Percentiles rank a stretch among this genome's conserved stretches.
Evolutionary conservation across 306 rosid genomes (phyloP).

Genomic region (Casuarina glauca): DNA sequence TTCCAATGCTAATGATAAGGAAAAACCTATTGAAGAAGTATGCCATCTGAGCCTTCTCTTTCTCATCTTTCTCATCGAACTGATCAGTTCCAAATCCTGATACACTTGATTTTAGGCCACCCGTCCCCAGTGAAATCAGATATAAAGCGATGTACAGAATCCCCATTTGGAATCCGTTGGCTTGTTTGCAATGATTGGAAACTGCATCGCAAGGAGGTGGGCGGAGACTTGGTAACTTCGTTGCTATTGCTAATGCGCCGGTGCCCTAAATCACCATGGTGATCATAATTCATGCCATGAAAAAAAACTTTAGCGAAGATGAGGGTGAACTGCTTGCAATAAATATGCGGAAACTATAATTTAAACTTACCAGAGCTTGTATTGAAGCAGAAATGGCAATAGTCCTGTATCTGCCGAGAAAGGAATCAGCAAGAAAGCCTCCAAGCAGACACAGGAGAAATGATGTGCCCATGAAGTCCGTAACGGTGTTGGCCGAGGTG

Average conservation of each 20-base stretch:
- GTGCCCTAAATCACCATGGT: constrained; percentile 59
- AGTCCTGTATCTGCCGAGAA: constrained; percentile 82
- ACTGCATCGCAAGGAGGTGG: constrained; percentile 66
- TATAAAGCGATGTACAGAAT: constrained; percentile 66
- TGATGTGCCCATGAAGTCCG: constrained; percentile 85
- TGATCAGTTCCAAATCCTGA: constrained; percentile 95
- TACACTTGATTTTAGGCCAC: constrained; percentile 91
- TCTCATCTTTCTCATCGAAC: constrained; percentile 81
- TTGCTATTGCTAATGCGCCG: constrained; percentile 62
- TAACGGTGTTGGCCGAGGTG: constrained; percentile 85
- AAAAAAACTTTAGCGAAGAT: not conserved
- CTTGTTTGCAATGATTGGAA: constrained; percentile 49
- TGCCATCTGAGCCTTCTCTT: constrained; percentile 79
- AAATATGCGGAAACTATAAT: not conserved
- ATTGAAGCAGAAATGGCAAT: constrained; percentile 72
- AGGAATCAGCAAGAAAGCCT: constrained; percentile 92
- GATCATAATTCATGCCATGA: constrained; percentile 1
- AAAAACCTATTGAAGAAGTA: constrained; percentile 85
- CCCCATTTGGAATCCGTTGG: constrained; percentile 79
- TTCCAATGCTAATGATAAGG: constrained; percentile 74
- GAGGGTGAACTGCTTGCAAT: too few species aligned
- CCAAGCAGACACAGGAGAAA: constrained; percentile 88
- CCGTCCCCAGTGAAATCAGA: constrained; percentile 76
- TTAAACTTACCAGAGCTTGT: constrained; percentile 57
- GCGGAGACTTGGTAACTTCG: constrained; percentile 60